Percentiles rank a stretch among this genome's conserved stretches.
These are phyloP conservation scores for Eucalyptus cloeziana DNA, from an alignment of 345 rosid species.

Conservation along the genomic window DNA sequence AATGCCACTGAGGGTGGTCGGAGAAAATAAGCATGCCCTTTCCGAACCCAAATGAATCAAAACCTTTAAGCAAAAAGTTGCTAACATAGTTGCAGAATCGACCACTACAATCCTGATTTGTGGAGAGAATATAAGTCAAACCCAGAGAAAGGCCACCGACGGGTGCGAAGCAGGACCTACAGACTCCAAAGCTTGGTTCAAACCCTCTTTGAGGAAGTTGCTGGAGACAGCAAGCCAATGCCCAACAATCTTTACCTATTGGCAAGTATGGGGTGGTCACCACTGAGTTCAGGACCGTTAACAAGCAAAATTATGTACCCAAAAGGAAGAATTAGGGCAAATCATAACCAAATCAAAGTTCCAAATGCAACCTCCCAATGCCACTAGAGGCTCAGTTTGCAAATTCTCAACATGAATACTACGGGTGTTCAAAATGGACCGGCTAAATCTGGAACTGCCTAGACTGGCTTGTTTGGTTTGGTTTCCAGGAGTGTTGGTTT, in stretches of 20 bases:
- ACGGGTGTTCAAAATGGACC: too few relatives aligned
- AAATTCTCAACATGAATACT: neutral
- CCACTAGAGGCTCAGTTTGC: neutral
- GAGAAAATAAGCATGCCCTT: neutral
- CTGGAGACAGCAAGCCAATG: neutral
- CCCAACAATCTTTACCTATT: neutral
- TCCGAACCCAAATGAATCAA: neutral
- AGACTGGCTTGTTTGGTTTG: too few relatives aligned
- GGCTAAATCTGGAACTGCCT: rapidly evolving
- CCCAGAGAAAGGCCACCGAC: neutral
- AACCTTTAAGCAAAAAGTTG: neutral
- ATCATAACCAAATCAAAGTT: neutral
- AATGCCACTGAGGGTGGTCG: neutral
- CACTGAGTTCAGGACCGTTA: neutral
- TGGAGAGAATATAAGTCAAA: neutral
- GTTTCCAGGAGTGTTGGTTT: too few relatives aligned
- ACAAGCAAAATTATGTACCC: neutral
- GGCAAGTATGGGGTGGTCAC: neutral
- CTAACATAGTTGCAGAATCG: neutral
- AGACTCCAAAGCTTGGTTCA: neutral
- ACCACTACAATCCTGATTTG: neutral
- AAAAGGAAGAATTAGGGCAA: neutral
- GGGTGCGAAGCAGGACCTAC: neutral
- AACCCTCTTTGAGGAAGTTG: neutral
- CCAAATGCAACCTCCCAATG: neutral